Base-by-base conservation (phyloP, 2,329 filamentous ascomycete genomes). In the Esteya vermicola region DNA sequence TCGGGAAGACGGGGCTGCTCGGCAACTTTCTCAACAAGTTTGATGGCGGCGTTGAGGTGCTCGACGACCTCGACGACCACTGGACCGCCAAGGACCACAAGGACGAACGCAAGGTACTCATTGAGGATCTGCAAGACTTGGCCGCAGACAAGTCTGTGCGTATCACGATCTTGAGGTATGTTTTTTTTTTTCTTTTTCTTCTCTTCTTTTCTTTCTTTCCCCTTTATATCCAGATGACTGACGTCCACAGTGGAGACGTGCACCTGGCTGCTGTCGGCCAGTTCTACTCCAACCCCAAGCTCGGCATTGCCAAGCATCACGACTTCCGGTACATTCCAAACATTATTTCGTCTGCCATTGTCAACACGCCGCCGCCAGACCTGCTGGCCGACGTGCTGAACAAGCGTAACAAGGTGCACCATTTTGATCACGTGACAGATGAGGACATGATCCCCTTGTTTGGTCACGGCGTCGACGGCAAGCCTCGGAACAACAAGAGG, bases 271-370 rank as follows among this genome's bases (percentile, higher is more conserved):
- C 86, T 9, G 74, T 95, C 30, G 91, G 91, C 3, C 88, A 94
- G 50, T 96, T 98, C 61, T 95, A 89, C 61, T 91, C 85, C 9
- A 93, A 93, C 54, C 79, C 85, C 13, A 91, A 85, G 57, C 67
- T 89, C 19, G 61, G 62, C 6, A 65, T 94, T 25, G 65, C 83
- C 4, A 96, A 95, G 58, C 85, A 96, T 60, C 78, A 78, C 48
- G 91, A 98, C 56, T 88, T 91, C 53, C 74, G 91, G 45, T 98
- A 98, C 56, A 98, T 98, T 81, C 84, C 86, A 5, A 98, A 98
- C 52, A 64, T 98, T 44, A 78, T 96, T 49, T 93, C 86, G 1
- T 95, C 88, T 0, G 86, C 88, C 12, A 96, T 98, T 54, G 89
- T 82, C 51, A 95, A 98, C 54, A 78, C 81, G 13, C 91, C 93